Conservation (phyloP, 2,329 filamentous ascomycete species). For the Fusarium algeriense region DNA sequence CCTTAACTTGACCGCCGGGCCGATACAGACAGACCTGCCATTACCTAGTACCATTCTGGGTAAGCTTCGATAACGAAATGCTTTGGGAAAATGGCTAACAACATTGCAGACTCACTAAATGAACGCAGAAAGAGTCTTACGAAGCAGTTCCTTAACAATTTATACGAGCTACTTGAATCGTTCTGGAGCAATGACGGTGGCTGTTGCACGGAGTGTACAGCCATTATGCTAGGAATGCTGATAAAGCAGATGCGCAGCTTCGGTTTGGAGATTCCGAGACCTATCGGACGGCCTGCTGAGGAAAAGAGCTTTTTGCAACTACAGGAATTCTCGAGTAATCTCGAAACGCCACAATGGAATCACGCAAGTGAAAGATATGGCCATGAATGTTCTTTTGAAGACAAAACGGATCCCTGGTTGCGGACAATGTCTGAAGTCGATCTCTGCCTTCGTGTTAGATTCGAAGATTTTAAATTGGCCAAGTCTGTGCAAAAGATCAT, state of each 20-base stretch:
- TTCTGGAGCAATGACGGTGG: rapidly evolving
- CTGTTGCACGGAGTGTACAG: rapidly evolving
- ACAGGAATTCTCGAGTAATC: rapidly evolving
- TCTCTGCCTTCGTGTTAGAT: not conserved
- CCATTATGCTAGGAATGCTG: not conserved
- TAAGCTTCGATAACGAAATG: too few species aligned
- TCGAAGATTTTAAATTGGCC: not conserved
- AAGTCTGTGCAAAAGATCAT: too few species aligned
- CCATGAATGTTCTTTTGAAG: not conserved
- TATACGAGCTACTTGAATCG: not conserved
- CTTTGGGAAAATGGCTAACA: not conserved
- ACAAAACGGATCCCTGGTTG: not conserved
- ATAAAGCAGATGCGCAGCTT: not conserved
- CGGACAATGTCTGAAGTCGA: rapidly evolving
- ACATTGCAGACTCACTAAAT: rapidly evolving
- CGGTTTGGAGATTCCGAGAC: not conserved
- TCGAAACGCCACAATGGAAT: not conserved
- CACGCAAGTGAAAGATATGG: not conserved
- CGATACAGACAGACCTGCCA: rapidly evolving
- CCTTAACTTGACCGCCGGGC: rapidly evolving
- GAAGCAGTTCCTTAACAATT: rapidly evolving
- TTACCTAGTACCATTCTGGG: rapidly evolving
- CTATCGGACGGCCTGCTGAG: not conserved
- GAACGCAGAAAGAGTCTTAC: rapidly evolving
- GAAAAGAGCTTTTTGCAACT: not conserved